Base-by-base conservation (phyloP, 805 yeast genomes). In the Cyberlindnera mycetangii region DNA sequence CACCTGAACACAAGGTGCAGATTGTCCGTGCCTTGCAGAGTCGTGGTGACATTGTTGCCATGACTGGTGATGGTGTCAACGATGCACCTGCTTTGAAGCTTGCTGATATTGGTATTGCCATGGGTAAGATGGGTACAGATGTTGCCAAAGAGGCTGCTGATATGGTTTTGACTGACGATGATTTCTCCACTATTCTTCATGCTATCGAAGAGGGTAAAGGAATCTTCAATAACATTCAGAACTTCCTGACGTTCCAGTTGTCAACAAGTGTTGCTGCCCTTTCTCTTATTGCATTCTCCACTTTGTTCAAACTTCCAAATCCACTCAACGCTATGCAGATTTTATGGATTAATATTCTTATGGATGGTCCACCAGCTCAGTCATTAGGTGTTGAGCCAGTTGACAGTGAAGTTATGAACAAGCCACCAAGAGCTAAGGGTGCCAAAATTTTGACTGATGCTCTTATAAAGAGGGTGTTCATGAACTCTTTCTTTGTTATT, bases 311-410 rank as follows among this genome's bases (percentile, higher is more conserved):
- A 47, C 73, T 92, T 48, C 96, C 97, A 40, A 90, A 89, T 56
- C 99, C 99, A 10, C 75, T 92, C 56, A 92, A 92, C 62, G 97
- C 99, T 22, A 92, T 92, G 99, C 98, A 93, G 71, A 93, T 92
- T 56, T 71, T 92, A 58, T 92, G 98, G 97, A 92, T 92, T 63
- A 92, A 92, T 64, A 93, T 92, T 51, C 74, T 92, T 46, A 92
- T 92, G 99, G 99, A 92, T 69, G 99, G 99, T 1, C 99, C 99
- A 10, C 99, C 99, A 4, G 98, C 98, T 2, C 99, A 92, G 69
- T 86, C 96, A 0, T 71, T 92, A 35, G 99, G 99, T 47, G 98
- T 93, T 25, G 99, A 92, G 67, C 95, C 97, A 1, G 98, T 92
- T 12, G 98, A 92, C 60, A 89, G 85, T 50, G 95, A 85, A 62